Base-by-base conservation (phyloP, 352 stramenopile species). In the Globisporangium cederbergense region DNA sequence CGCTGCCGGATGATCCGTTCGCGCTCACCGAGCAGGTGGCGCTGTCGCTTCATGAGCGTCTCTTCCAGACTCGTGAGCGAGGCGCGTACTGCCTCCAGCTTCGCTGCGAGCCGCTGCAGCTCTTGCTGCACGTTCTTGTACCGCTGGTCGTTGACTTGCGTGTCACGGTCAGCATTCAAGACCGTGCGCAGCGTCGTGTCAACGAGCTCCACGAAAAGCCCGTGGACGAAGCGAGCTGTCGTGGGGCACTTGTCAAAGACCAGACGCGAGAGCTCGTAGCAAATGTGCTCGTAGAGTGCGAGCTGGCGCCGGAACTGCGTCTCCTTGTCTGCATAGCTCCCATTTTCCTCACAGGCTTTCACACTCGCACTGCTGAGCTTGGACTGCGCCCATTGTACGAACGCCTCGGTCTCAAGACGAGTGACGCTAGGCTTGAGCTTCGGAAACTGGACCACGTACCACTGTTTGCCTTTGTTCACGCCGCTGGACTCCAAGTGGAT, bases 161-260 rank as follows among this genome's bases (percentile, higher is more conserved):
- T 47, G 25, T 84, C 75, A 20, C 74, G 69, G n/a, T 80, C 68
- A 1, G 76, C 74, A 16, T 64, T 67, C 3, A 67, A 60, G 8
- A 82, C 60, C 0, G 74, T 73, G 13, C 62, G 62, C n/a, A 66
- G 30, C 16, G 70, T 58, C 7, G 76, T 66, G 18, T 70, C 66
- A 4, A 72, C 42, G 43, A 85, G 59, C 53, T 81, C 71, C 4
- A 78, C 52, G 30, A 81, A 80, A 22, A 87, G 62, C 1, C 78
- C 76, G 40, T 83, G 77, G 6, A 87, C 60, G 32, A 87, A 79
- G 7, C 74, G 75, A 10, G 76, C 67, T 2, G 78, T 84, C 3
- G 78, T 85, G n/a, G 78, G 78, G 45, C 74, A 87, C 42, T 80
- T 79, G 65, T 85, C 76, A n/a, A 85, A 87, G 13, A 87, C 54